phyloP scores from a whole-genome alignment of 495 filamentous ascomycete genomes.

The Glonium stellatum region DNA sequence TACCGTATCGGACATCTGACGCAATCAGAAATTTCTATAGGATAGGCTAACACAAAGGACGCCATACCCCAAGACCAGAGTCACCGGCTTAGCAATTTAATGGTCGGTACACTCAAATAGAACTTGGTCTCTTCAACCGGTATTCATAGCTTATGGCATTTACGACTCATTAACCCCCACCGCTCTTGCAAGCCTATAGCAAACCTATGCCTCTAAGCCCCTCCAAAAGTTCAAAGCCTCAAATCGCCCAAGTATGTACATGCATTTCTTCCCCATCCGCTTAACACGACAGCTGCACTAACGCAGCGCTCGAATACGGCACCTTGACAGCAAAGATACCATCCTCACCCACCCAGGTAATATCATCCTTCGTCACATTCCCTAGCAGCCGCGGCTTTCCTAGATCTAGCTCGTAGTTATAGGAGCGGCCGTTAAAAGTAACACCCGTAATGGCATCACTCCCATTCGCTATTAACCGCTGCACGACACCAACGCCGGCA shows the following conservation, averaged over 20 bases:
- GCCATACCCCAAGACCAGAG: too few relatives aligned
- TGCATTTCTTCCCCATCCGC: background rate
- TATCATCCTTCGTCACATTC: slow-evolving; percentile 55
- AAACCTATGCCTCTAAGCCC: too few relatives aligned
- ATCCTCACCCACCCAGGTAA: slow-evolving; percentile 35
- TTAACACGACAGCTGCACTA: slow-evolving; percentile 41
- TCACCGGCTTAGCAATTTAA: too few relatives aligned
- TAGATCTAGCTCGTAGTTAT: slow-evolving; percentile 52
- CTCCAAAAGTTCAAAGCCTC: too few relatives aligned
- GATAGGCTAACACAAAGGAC: too few relatives aligned
- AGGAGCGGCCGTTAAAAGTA: slow-evolving; percentile 57
- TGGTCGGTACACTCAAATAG: too few relatives aligned
- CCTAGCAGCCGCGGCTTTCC: slow-evolving; percentile 50
- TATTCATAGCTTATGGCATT: too few relatives aligned
- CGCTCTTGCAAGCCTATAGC: too few relatives aligned
- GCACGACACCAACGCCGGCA: slow-evolving; percentile 33
- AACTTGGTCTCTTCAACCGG: too few relatives aligned
- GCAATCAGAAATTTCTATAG: too few relatives aligned
- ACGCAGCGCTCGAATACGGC: slow-evolving; percentile 44
- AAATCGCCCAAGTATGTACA: background rate
- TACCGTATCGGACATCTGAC: too few relatives aligned
- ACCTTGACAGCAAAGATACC: slow-evolving; percentile 45
- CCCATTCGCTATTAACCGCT: slow-evolving; percentile 53
- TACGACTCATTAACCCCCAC: too few relatives aligned
- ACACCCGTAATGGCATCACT: slow-evolving; percentile 57